These are phyloP conservation scores for Pyronema domesticum DNA, from an alignment of 495 filamentous ascomycete species.

Conservation along the genomic window DNA sequence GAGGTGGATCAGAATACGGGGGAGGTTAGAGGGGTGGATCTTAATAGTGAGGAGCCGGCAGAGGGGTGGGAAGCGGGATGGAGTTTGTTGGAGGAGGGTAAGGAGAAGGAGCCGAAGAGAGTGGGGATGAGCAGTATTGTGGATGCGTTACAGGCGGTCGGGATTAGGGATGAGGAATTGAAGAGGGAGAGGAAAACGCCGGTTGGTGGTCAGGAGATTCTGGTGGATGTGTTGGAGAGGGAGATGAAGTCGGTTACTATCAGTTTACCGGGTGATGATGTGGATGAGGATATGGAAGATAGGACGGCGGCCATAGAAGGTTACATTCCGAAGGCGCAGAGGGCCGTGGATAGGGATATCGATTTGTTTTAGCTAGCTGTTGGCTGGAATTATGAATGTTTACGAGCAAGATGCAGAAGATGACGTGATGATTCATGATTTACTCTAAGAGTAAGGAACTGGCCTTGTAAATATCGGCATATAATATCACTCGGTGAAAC, in stretches of 20 bases:
- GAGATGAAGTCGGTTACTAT: background rate
- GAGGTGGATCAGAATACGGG: slow-evolving; percentile 5
- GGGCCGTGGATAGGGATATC: background rate
- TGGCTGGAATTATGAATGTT: too few species aligned
- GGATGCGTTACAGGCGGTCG: slow-evolving; percentile 3
- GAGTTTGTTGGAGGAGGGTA: slow-evolving; percentile 3
- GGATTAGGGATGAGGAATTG: background rate
- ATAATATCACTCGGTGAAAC: too few species aligned
- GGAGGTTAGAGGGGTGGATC: slow-evolving; percentile 1
- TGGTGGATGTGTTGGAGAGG: background rate
- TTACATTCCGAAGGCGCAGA: slow-evolving; percentile 9
- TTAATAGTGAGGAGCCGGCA: background rate
- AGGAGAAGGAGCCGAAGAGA: background rate
- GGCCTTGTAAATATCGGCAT: too few species aligned
- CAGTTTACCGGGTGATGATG: background rate
- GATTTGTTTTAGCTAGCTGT: too few species aligned
- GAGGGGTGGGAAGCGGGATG: background rate
- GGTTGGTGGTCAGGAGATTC: slow-evolving; percentile 8
- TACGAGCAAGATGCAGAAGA: too few species aligned
- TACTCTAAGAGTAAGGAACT: too few species aligned
- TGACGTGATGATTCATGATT: too few species aligned
- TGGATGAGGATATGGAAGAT: background rate
- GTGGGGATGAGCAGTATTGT: slow-evolving; percentile 1
- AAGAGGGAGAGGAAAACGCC: slow-evolving; percentile 4
- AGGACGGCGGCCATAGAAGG: slow-evolving; percentile 15